Evolutionary conservation across 2,329 filamentous ascomycete genomes (phyloP), one percentile per base, ranked within the genome.

Genomic region (Rugonectria rugulosa): DNA sequence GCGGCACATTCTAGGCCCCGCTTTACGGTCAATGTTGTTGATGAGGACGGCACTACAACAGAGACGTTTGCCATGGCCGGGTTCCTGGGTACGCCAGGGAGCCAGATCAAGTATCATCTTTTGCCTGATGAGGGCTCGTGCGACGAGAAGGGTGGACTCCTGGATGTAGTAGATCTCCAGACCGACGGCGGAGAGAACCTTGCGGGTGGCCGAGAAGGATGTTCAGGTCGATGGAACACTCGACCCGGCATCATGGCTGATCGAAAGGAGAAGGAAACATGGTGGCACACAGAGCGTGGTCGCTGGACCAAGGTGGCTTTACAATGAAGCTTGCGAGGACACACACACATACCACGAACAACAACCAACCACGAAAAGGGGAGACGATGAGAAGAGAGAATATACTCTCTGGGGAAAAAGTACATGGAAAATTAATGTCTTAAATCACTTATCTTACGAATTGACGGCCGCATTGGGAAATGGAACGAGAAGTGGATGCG

Each of bases 71-170:
- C 78, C 4, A 72, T 91, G 15, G 85, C 79, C 1, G 83, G 81
- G 0, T 91, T 84, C 67, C 70, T 91, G 6, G 89, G 89, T 14
- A 77, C 79, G 2, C 67, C 86, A 3, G 79, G 77, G 24, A 88
- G 85, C 41, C 72, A 69, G 24, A 86, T 92, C 47, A 67, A 72
- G 15, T 92, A 92, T 65, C 74, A 78, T 34, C 73, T 92, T 10
- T 69, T 75, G 14, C 79, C 88, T 0, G 87, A 90, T 48, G 62
- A 70, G 0, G 84, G 84, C 0, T 82, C 78, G 1, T 75, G 76
- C 2, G 84, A 87, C 56, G 81, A 83, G 24, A 78, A 81, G 42
- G 82, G 85, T 14, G 82, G 83, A 2, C 71, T 88, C 3, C 75
- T 83, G 1, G 80, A 80, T 32, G 71, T 86, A 4, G 68, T 75